Evolutionary conservation across 495 filamentous ascomycete species (phyloP).

Genomic region (Patellaria atrata): DNA sequence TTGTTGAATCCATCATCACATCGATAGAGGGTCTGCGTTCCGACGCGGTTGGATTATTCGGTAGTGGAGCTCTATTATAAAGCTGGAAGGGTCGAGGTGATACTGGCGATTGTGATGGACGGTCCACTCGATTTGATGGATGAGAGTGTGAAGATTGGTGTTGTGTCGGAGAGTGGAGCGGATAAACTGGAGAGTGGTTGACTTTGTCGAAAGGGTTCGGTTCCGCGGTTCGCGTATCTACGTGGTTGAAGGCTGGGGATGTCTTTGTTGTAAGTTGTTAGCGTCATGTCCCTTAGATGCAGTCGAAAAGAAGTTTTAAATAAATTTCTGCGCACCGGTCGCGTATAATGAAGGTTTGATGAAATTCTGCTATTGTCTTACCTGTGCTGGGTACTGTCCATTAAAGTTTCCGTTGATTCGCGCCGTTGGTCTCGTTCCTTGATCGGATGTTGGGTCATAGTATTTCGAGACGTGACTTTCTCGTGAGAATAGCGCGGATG

Average conservation of each 20-base stretch:
- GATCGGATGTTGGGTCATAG: conserved; percentile 35
- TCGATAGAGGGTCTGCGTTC: no score
- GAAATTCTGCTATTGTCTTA: conserved; percentile 12
- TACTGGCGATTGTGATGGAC: conserved; percentile 19
- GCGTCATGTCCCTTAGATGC: background rate
- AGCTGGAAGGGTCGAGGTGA: conserved; percentile 19
- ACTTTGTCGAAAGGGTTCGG: conserved; percentile 11
- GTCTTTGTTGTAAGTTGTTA: no score
- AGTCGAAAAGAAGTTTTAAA: conserved; percentile 1
- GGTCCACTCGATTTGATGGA: conserved; percentile 13
- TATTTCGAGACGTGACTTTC: conserved; percentile 27
- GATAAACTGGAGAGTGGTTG: conserved; percentile 15
- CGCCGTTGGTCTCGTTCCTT: conserved; percentile 20
- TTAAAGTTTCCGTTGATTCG: conserved; percentile 22
- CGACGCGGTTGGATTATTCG: no score
- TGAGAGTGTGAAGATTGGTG: conserved; percentile 12
- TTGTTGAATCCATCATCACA: no score
- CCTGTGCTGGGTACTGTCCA: conserved; percentile 27
- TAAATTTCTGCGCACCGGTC: no score
- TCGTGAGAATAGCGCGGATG: conserved; percentile 18
- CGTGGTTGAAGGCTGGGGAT: conserved; percentile 12
- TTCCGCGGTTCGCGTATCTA: conserved; percentile 15
- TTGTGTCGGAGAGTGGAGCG: conserved; percentile 18
- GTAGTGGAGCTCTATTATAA: conserved; percentile 12
- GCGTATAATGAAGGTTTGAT: background rate